Conservation (phyloP, 78 protist genomes). For the Chrysochromulina tobinii region DNA sequence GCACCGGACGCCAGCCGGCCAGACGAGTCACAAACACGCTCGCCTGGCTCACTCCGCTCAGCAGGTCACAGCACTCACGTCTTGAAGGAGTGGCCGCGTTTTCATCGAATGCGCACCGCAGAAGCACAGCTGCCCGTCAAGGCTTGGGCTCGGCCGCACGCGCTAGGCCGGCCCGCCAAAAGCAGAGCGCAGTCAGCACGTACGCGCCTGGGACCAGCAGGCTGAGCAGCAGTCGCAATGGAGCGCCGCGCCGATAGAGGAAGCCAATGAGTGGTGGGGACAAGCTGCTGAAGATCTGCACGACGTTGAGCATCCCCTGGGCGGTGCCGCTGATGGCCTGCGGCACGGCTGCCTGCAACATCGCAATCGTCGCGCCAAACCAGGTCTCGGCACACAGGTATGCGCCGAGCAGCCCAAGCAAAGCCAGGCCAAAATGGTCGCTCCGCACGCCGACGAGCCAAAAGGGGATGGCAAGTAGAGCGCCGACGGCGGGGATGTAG, state of each 20-base stretch:
- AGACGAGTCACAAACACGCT: too few relatives aligned
- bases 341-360: neutral
- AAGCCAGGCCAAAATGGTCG: neutral
- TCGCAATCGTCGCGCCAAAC: neutral
- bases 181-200: neutral
- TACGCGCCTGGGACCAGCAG: neutral
- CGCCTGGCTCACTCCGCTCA: too few relatives aligned
- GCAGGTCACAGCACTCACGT: too few relatives aligned
- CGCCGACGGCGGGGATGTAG: neutral
- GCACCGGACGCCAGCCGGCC: too few relatives aligned
- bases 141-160: too few relatives aligned
- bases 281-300: neutral
- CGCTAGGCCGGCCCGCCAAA: too few relatives aligned
- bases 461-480: neutral
- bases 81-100: too few relatives aligned
- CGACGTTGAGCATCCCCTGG: neutral
- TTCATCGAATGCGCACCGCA: too few relatives aligned
- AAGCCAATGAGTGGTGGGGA: neutral
- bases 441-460: neutral
- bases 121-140: too few relatives aligned
- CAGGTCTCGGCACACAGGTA: constrained; percentile 4
- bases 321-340: neutral
- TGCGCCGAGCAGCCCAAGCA: neutral
- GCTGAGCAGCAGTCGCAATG: neutral
- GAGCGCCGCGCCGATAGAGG: neutral